These are phyloP conservation scores for Thelonectria olida DNA, from an alignment of 2,329 filamentous ascomycete genomes.

Conservation along the genomic window DNA sequence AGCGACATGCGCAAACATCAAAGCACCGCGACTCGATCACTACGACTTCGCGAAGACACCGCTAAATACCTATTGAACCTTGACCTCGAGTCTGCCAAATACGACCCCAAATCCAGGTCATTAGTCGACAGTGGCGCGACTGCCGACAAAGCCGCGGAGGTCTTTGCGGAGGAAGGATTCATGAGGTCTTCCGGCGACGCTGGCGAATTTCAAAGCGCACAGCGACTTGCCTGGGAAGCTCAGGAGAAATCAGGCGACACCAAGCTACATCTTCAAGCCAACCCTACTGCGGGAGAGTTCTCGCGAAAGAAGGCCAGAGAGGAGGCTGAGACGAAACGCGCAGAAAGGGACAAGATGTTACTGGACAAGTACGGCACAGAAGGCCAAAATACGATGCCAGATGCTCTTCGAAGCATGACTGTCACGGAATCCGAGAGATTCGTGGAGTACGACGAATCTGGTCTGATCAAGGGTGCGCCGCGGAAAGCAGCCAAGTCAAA, in stretches of 20 bases:
- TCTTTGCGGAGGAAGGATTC: slow-evolving; percentile 94
- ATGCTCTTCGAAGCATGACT: slow-evolving; percentile 70
- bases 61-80: slow-evolving; percentile 96
- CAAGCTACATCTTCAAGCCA: slow-evolving; percentile 90
- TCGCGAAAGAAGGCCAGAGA: slow-evolving; percentile 81
- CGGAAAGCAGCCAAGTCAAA: slow-evolving; percentile 84
- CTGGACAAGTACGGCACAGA: slow-evolving; percentile 84
- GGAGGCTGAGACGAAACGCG: slow-evolving; percentile 74
- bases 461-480: slow-evolving; percentile 86
- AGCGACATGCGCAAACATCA: slow-evolving; percentile 97
- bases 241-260: slow-evolving; percentile 85
- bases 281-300: slow-evolving; percentile 91
- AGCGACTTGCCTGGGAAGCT: slow-evolving; percentile 92
- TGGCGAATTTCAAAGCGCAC: slow-evolving; percentile 88
- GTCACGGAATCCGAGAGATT: slow-evolving; percentile 86
- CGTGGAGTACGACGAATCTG: slow-evolving; percentile 93
- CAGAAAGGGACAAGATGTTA: slow-evolving; percentile 74
- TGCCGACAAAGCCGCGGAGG: slow-evolving; percentile 78
- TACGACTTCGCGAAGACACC: slow-evolving; percentile 94
- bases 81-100: slow-evolving; percentile 95
- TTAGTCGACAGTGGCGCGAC: slow-evolving; percentile 88
- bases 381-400: slow-evolving; percentile 64
- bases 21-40: slow-evolving; percentile 87
- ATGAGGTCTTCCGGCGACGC: slow-evolving; percentile 90
- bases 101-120: slow-evolving; percentile 93